A percentile compares a stretch with the other conserved stretches of the same genome.
These are phyloP conservation scores for Marasmius tenuissimus DNA, from an alignment of 1,284 basidiomycete species.

Conservation along the genomic window DNA sequence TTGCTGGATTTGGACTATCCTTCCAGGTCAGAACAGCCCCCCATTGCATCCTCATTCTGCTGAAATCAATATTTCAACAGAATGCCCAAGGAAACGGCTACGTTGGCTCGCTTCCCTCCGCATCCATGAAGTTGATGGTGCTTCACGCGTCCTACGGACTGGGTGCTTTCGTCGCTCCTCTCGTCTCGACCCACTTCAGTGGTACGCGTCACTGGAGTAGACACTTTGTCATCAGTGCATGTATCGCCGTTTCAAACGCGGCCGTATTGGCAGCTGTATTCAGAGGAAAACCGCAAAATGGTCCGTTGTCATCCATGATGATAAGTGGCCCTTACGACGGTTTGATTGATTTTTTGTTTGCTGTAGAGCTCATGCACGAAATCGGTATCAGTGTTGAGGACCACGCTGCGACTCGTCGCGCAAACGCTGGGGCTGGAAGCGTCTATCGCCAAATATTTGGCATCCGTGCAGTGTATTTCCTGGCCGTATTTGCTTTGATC, in stretches of 20 bases:
- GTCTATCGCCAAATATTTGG: slow-evolving; percentile 51
- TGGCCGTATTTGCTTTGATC: slow-evolving; percentile 52
- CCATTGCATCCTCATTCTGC: background rate
- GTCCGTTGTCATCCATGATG: slow-evolving; percentile 25
- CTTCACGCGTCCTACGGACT: slow-evolving; percentile 23
- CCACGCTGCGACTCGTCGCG: background rate
- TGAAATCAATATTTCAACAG: background rate
- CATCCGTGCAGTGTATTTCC: slow-evolving; percentile 46
- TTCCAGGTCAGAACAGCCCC: slow-evolving; percentile 17
- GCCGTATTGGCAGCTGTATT: slow-evolving; percentile 48
- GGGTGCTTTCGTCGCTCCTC: slow-evolving; percentile 60
- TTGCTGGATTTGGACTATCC: slow-evolving; percentile 51
- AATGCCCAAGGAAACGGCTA: slow-evolving; percentile 16
- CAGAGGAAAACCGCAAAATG: slow-evolving; percentile 54
- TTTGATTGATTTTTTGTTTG: background rate
- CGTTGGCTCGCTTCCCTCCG: slow-evolving; percentile 6
- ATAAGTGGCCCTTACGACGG: background rate
- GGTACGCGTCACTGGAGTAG: slow-evolving; percentile 54
- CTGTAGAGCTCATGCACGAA: slow-evolving; percentile 1
- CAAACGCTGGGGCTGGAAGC: slow-evolving; percentile 28
- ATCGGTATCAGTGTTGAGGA: background rate
- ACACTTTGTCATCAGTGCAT: slow-evolving; percentile 64
- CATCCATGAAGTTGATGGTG: slow-evolving; percentile 11
- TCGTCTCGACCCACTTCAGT: slow-evolving; percentile 65
- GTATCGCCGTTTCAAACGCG: slow-evolving; percentile 49